Evolutionary conservation across 176 grass and related monocot genomes (phyloP).

Genomic region (Oryza coarctata): DNA sequence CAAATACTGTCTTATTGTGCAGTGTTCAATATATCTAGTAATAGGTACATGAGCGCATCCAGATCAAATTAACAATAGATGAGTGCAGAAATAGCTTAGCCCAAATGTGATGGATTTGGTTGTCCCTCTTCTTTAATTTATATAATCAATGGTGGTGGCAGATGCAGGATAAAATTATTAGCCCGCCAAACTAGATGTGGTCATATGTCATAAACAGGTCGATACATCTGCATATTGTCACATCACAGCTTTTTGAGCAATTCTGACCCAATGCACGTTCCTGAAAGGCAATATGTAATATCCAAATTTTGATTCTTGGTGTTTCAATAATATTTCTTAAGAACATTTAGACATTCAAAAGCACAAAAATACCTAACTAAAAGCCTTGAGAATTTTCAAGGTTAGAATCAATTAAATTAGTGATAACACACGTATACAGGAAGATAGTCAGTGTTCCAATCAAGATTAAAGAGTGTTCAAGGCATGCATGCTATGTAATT

Average conservation of each 20-base stretch:
- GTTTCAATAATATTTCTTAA: not conserved
- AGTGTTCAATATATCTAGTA: not conserved
- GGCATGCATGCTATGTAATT: not conserved
- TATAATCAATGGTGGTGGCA: not conserved
- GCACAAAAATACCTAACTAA: not conserved
- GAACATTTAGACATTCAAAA: not conserved
- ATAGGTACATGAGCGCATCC: not conserved
- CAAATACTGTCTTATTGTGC: not conserved
- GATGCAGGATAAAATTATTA: not conserved
- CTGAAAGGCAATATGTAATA: not conserved
- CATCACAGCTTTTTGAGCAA: not conserved
- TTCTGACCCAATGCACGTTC: not conserved
- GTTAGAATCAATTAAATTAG: not conserved
- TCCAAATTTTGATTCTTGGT: not conserved
- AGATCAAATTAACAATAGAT: slow-evolving; percentile 6
- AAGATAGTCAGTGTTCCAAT: not conserved
- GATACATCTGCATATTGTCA: not conserved
- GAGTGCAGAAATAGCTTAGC: not conserved
- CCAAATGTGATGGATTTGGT: slow-evolving; percentile 7
- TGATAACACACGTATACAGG: not conserved
- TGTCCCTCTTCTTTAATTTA: not conserved
- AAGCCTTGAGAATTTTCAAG: not conserved
- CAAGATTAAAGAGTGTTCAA: not conserved
- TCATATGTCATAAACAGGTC: not conserved
- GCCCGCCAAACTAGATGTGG: not conserved